Evolutionary conservation across 176 grass and related monocot genomes (phyloP).

Genomic region (Rhipidocladum racemiflorum): DNA sequence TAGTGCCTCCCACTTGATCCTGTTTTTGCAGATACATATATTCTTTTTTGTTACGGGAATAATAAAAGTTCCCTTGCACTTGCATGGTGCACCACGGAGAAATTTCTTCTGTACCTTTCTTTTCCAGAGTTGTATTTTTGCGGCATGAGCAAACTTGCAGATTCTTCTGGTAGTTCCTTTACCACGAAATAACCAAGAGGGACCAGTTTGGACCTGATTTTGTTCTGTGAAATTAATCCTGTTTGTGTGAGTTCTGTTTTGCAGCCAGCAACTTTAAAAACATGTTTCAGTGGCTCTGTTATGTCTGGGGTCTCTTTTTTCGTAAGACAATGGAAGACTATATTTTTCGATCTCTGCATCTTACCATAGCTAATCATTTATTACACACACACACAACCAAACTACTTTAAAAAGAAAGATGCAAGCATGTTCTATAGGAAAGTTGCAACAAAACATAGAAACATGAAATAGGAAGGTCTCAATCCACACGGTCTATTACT

Average conservation of each 20-base stretch:
- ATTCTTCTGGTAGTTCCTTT: conserved; percentile 24
- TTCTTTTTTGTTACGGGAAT: conserved; percentile 31
- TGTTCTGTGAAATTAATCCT: conserved; percentile 7
- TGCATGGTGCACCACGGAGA: conserved; percentile 38
- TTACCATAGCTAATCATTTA: too few relatives aligned
- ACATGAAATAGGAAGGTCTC: too few relatives aligned
- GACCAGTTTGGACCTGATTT: conserved; percentile 19
- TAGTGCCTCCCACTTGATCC: conserved; percentile 30
- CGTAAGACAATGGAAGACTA: too few relatives aligned
- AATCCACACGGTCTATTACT: too few relatives aligned
- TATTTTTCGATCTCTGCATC: too few relatives aligned
- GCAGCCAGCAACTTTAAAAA: not conserved
- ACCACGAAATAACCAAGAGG: conserved; percentile 5
- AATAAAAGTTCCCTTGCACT: conserved; percentile 44
- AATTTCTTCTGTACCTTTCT: conserved; percentile 16
- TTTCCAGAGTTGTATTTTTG: conserved; percentile 31
- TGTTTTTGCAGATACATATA: conserved; percentile 22
- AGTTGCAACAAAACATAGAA: too few relatives aligned
- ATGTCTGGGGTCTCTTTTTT: not conserved
- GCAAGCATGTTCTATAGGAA: too few relatives aligned
- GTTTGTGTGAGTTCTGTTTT: not conserved
- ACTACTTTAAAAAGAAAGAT: too few relatives aligned
- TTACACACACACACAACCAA: too few relatives aligned
- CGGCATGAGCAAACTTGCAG: not conserved
- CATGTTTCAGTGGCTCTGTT: not conserved